phyloP scores from a whole-genome alignment of 306 rosid genomes.

The Neltuma alba region DNA sequence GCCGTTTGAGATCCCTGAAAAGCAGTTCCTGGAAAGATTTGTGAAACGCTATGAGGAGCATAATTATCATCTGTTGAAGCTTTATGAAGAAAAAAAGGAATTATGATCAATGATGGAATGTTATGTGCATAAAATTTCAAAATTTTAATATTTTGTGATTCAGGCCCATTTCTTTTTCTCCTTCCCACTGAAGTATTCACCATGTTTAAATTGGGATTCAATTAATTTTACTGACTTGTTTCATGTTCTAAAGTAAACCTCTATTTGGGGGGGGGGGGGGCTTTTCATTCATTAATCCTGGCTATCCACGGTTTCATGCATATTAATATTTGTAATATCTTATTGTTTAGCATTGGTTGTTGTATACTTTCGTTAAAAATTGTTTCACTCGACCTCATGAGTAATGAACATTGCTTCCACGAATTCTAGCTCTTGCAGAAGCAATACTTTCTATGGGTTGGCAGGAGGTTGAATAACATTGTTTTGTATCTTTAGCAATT shows the following conservation, averaged over 20 bases:
- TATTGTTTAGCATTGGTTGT: neutral
- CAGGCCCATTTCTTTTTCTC: neutral
- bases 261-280: too few species aligned
- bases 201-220: too few species aligned
- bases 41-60: constrained; percentile 24
- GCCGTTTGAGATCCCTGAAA: neutral
- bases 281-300: too few species aligned
- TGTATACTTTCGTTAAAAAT: neutral
- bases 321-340: neutral
- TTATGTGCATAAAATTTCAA: neutral
- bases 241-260: neutral
- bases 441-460: neutral
- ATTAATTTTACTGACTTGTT: neutral
- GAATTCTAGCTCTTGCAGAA: neutral
- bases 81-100: constrained; percentile 18
- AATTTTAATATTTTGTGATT: neutral
- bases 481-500: neutral
- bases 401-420: neutral
- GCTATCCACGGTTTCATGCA: neutral
- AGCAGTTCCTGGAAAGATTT: constrained; percentile 36
- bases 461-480: neutral
- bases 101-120: neutral
- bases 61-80: constrained; percentile 18
- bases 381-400: neutral
- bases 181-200: neutral